A percentile compares a stretch with the other conserved stretches of the same genome.
Conservation (phyloP, 352 stramenopile species). For the Phytopythium cucurbitacearum region DNA sequence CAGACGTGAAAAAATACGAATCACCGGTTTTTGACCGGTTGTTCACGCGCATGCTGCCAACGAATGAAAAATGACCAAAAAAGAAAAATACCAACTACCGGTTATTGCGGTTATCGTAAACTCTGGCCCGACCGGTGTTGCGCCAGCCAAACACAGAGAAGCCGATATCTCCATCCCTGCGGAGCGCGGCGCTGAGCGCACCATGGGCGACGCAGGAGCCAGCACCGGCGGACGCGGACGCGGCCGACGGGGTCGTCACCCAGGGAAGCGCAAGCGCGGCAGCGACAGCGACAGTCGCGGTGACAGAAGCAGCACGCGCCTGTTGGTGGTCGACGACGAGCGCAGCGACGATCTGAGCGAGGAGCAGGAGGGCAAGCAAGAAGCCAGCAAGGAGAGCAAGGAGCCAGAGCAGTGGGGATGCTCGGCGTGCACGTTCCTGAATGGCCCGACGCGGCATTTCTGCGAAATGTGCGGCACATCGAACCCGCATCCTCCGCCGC, state of each 20-base stretch:
- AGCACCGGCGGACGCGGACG: slow-evolving; percentile 12
- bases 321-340: slow-evolving; percentile 2
- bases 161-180: background rate
- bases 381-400: slow-evolving; percentile 3
- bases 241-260: slow-evolving; percentile 4
- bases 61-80: too few species aligned
- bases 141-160: background rate
- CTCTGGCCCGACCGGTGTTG: background rate
- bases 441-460: slow-evolving; percentile 48
- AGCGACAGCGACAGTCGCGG: slow-evolving; percentile 5
- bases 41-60: too few species aligned
- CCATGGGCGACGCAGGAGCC: background rate
- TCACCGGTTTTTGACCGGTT: too few species aligned
- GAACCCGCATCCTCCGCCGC: slow-evolving; percentile 32
- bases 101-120: too few species aligned
- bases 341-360: background rate
- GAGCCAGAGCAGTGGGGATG: slow-evolving; percentile 46
- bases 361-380: slow-evolving; percentile 7
- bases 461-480: slow-evolving; percentile 76
- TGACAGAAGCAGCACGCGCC: background rate
- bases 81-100: too few species aligned
- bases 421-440: slow-evolving; percentile 65
- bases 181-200: slow-evolving; percentile 1
- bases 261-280: slow-evolving; percentile 36
- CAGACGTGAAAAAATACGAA: too few species aligned